These are phyloP conservation scores for Leccinum imitatum DNA, from an alignment of 768 basidiomycete genomes.

Conservation along the genomic window DNA sequence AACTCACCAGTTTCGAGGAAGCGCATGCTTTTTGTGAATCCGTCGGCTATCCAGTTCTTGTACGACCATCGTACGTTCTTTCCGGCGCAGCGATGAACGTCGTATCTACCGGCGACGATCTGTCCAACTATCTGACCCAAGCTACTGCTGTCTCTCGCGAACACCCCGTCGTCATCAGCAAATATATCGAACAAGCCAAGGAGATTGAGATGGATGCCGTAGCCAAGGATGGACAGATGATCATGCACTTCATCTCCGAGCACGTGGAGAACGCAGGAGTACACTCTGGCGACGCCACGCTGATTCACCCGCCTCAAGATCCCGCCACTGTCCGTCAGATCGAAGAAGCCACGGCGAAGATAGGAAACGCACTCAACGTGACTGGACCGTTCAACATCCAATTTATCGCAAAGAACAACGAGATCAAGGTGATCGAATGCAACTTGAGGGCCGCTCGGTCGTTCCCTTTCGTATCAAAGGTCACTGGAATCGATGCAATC, in stretches of 20 bases:
- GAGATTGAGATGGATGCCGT: slow-evolving; percentile 99
- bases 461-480: slow-evolving; percentile 99
- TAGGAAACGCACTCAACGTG: slow-evolving; percentile 95
- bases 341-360: slow-evolving; percentile 94
- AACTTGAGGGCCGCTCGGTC: slow-evolving; percentile 97
- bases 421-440: slow-evolving; percentile 99
- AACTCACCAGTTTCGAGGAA: slow-evolving; percentile 87
- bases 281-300: slow-evolving; percentile 97
- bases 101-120: slow-evolving; percentile 88
- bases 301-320: slow-evolving; percentile 98
- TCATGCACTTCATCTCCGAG: slow-evolving; percentile 99
- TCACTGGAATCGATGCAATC: slow-evolving; percentile 96
- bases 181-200: slow-evolving; percentile 99
- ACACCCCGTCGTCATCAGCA: slow-evolving; percentile 96
- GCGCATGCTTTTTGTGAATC: slow-evolving; percentile 87
- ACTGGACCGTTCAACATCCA: slow-evolving; percentile 99
- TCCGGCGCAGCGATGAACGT: slow-evolving; percentile 99
- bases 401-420: slow-evolving; percentile 99
- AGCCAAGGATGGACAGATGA: slow-evolving; percentile 94
- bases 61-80: slow-evolving; percentile 97
- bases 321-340: slow-evolving; percentile 95
- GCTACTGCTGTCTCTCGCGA: slow-evolving; percentile 95
- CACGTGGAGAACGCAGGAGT: slow-evolving; percentile 99
- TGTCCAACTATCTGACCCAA: slow-evolving; percentile 89
- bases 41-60: slow-evolving; percentile 94